A percentile compares a stretch with the other conserved stretches of the same genome.
Evolutionary conservation across 371 early-diverging fungal species (phyloP).

Genomic region (Basidiobolus meristosporus): DNA sequence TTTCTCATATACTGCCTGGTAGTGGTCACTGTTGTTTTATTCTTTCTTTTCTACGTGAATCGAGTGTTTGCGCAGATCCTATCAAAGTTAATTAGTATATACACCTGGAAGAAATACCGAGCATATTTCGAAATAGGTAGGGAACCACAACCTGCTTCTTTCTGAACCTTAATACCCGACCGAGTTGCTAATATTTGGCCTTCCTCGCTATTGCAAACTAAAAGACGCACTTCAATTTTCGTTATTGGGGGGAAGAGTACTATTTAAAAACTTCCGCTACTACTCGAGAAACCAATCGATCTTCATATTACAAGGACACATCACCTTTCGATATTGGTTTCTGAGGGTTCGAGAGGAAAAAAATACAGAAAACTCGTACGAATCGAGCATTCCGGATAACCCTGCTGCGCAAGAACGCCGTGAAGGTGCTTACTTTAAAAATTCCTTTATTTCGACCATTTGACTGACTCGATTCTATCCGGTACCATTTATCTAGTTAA

Average conservation of each 20-base stretch:
- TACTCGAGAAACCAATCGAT: conserved; percentile 53
- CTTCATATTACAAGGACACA: conserved; percentile 51
- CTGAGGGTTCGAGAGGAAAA: conserved; percentile 31
- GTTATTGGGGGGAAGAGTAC: conserved; percentile 53
- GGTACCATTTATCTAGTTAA: neutral
- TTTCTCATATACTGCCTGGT: conserved; percentile 49
- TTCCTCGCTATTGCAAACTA: neutral
- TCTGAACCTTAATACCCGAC: neutral
- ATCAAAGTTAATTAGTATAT: conserved; percentile 39
- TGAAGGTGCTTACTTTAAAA: conserved; percentile 1
- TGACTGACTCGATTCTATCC: neutral
- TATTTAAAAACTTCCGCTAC: conserved; percentile 63
- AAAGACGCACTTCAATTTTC: conserved; percentile 60
- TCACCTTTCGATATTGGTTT: conserved; percentile 63
- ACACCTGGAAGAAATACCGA: conserved; percentile 46
- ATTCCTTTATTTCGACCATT: neutral
- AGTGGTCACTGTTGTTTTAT: conserved; percentile 44
- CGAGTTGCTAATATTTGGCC: neutral
- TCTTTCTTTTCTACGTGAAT: conserved; percentile 61
- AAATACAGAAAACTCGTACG: conserved; percentile 11
- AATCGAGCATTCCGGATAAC: no score
- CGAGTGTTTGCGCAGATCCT: conserved; percentile 40
- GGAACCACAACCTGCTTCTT: neutral
- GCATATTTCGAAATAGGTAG: conserved; percentile 59
- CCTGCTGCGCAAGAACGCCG: conserved; percentile 3